Percentiles rank a stretch among this genome's conserved stretches.
Evolutionary conservation across 768 basidiomycete species (phyloP).

Genomic region (Leccinellum albellum): DNA sequence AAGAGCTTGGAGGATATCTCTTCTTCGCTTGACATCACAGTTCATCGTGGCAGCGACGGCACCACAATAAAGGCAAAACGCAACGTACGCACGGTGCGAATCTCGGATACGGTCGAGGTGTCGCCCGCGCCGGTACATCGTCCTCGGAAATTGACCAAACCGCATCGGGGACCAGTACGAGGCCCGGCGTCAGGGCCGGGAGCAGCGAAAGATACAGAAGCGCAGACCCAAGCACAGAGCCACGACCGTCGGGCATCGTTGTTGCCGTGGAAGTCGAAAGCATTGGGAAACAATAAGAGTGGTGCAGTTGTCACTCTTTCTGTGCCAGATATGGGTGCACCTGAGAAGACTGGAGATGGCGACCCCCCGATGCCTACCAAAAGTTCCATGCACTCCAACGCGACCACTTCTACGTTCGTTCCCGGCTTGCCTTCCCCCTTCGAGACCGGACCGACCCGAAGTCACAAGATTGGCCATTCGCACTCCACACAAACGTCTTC

Average conservation of each 20-base stretch:
- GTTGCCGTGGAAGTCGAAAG: slow-evolving; percentile 22
- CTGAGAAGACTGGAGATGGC: neutral
- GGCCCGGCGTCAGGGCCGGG: neutral
- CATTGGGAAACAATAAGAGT: slow-evolving; percentile 1
- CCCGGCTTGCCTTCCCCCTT: neutral
- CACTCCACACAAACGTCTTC: neutral
- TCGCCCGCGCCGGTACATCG: slow-evolving; percentile 11
- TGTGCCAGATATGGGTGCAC: neutral
- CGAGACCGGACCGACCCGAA: neutral
- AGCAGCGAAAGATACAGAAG: neutral
- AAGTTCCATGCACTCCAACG: neutral
- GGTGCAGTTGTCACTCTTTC: neutral
- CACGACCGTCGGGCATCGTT: slow-evolving; percentile 18
- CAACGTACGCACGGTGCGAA: slow-evolving; percentile 24
- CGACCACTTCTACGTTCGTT: neutral
- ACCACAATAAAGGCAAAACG: slow-evolving; percentile 1
- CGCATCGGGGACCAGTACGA: slow-evolving; percentile 2
- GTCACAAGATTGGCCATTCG: neutral
- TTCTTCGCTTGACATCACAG: slow-evolving; percentile 16
- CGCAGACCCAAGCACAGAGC: neutral
- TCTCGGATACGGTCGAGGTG: slow-evolving; percentile 24
- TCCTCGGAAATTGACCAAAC: slow-evolving; percentile 24
- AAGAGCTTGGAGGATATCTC: slow-evolving; percentile 25
- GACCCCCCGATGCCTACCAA: neutral
- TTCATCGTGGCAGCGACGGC: neutral